Evolutionary conservation across 2,329 filamentous ascomycete species (phyloP), one percentile per base, ranked within the genome.

Genomic region (Venturiaceae sp.): DNA sequence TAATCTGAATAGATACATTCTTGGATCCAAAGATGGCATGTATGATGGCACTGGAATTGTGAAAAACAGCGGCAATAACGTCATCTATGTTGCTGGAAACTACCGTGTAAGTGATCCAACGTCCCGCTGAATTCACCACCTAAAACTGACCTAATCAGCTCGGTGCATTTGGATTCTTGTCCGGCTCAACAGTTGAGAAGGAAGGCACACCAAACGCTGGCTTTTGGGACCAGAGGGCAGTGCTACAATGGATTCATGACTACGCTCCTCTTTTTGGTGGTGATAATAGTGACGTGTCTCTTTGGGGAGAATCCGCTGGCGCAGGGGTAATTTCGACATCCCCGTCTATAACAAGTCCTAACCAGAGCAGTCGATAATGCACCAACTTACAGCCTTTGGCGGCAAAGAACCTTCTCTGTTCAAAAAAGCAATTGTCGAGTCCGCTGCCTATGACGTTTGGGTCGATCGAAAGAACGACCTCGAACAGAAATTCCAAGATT

Each of bases 361-460:
- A n/a, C n/a, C n/a, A n/a, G n/a, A n/a, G n/a, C n/a, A n/a, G n/a
- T 78, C 75, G 4, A 75, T 81, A 55, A 63, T 80, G 56, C 77
- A 80, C 58, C 78, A 80, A 53, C 66, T 81, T 5, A 72, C 76
- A 19, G 73, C 73, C 0, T 66, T 75, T 28, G 72, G 74, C 1
- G 77, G 77, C 2, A 68, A 66, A 3, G 65, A 71, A 19, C 69
- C 77, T 47, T 76, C 77, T 1, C 66, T 76, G 1, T 80, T 80
- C 65, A 66, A 63, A 30, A 64, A 65, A 57, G 70, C 65, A n/a
- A 66, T 72, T 50, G 55, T 71, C 36, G 66, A 66, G 62, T 71
- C 66, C 52, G 68, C 68, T 28, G 72, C 66, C 8, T 53, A 33
- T 33, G 47, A 53, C 23, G 28, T 32, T 13, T 33, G 33, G 36